These are phyloP conservation scores for Aspergillus sp. DNA, from an alignment of 2,329 filamentous ascomycete genomes.

Conservation along the genomic window DNA sequence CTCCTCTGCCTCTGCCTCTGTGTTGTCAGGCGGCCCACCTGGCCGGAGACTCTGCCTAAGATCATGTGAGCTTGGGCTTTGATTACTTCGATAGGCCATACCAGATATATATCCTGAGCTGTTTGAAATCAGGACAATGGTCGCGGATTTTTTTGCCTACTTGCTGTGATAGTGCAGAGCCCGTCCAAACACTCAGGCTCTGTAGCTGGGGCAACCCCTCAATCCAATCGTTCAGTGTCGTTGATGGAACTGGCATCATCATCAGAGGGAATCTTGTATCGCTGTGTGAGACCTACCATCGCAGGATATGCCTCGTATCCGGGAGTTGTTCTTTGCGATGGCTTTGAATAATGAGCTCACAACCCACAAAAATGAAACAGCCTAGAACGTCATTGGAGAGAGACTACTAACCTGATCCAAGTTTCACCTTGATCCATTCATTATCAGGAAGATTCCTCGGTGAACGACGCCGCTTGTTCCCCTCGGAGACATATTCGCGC, in stretches of 20 bases:
- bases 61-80: conserved; percentile 16
- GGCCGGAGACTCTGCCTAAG: conserved; percentile 43
- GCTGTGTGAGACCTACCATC: conserved; percentile 42
- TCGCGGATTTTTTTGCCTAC: conserved; percentile 59
- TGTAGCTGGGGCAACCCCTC: conserved; percentile 62
- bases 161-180: conserved; percentile 61
- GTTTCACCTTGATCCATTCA: conserved; percentile 50
- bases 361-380: background rate
- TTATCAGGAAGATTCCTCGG: conserved; percentile 27
- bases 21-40: conserved; percentile 42
- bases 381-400: background rate
- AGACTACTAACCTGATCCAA: conserved; percentile 51
- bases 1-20: conserved; percentile 61
- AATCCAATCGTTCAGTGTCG: conserved; percentile 62
- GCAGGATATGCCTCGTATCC: conserved; percentile 64
- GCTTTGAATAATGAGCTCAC: conserved; percentile 34
- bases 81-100: conserved; percentile 22
- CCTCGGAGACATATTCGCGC: conserved; percentile 24
- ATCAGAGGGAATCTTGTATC: conserved; percentile 4
- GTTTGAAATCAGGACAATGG: conserved; percentile 65
- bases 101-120: conserved; percentile 63
- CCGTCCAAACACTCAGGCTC: conserved; percentile 65
- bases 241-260: conserved; percentile 50
- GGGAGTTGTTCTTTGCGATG: conserved; percentile 54
- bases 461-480: conserved; percentile 29